Evolutionary conservation across 2,329 filamentous ascomycete species (phyloP), one percentile per base, ranked within the genome.

Genomic region (Herpotrichia juniperi): DNA sequence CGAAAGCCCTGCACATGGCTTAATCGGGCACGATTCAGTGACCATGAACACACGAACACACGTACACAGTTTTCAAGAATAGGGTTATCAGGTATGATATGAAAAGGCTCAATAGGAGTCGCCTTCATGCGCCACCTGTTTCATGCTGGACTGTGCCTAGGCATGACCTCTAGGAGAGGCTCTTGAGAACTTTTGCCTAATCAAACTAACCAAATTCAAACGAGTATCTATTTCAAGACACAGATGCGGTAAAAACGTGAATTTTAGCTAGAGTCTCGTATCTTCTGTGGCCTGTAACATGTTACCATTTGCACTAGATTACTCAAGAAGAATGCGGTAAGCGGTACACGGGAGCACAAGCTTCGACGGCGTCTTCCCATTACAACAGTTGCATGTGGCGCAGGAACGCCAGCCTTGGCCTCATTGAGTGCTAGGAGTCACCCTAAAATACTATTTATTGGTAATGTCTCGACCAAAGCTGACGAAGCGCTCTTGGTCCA

Each of bases 401-500:
- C 32, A n/a, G 22, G 16, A 10, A 5, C 31, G 28, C 32, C 9
- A 24, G 26, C 4, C 26, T 37, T 21, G 39, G 21, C 28, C 21
- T 8, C 7, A 16, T 14, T 26, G 32, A 26, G 26, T 48, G 45
- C 17, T 42, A n/a, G n/a, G 39, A 28, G 26, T 9, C 45, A 28
- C 4, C 16, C 21, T 37, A 26, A 40, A 19, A 17, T 17, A 26
- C 16, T 21, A 24, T 39, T 39, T 19, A 31, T 37, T 25, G 30
- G 45, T 48, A 31, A 7, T 48, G 25, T 48, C 40, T 48, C 31
- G 25, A 21, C 31, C 32, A 37, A 26, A 17, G 24, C 12, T 39
- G 30, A 17, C 14, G n/a, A 39, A 12, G 30, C 17, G 4, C 16
- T 22, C 45, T 7, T 12, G 14, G n/a, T 10, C 9, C 16, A 34